Percentiles rank a stretch among this genome's conserved stretches.
Evolutionary conservation across 352 stramenopile species (phyloP).

Genomic region (Globisporangium mamillatum): DNA sequence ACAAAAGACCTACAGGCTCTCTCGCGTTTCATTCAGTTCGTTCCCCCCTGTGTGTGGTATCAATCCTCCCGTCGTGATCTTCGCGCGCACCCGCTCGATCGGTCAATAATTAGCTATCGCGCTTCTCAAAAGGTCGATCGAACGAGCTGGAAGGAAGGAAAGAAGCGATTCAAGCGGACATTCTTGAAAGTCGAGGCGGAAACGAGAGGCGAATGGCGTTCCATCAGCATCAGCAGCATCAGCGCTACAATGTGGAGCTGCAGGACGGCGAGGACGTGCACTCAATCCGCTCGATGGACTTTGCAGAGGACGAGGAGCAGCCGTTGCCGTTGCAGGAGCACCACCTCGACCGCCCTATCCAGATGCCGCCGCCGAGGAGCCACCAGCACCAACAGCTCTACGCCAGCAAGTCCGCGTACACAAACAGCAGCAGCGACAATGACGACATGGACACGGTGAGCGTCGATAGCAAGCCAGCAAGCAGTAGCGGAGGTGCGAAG

Average conservation of each 20-base stretch:
- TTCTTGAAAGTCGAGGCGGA: not conserved
- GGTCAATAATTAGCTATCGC: not conserved
- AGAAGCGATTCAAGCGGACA: not conserved
- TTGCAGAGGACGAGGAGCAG: constrained; percentile 8
- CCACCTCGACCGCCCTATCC: constrained; percentile 16
- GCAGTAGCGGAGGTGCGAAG: not conserved
- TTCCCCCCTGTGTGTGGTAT: not conserved
- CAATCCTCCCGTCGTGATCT: not conserved
- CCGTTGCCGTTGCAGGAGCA: constrained; percentile 18
- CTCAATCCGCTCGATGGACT: constrained; percentile 18
- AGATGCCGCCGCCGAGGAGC: not conserved
- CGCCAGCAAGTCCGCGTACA: constrained; percentile 5
- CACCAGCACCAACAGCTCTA: constrained; percentile 9
- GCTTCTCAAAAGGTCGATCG: not conserved
- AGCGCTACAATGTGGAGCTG: constrained; percentile 14
- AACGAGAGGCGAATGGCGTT: constrained; percentile 7
- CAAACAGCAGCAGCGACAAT: constrained; percentile 16
- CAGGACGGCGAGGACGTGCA: constrained; percentile 20
- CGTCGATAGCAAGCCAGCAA: constrained; percentile 15
- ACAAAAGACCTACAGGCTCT: not conserved
- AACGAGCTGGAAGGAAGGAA: not conserved
- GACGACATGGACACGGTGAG: constrained; percentile 15
- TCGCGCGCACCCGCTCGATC: not conserved
- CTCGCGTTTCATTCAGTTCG: not conserved
- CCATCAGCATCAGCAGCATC: constrained; percentile 2